Base-by-base conservation (phyloP, 768 basidiomycete species). In the Russula vinacea region DNA sequence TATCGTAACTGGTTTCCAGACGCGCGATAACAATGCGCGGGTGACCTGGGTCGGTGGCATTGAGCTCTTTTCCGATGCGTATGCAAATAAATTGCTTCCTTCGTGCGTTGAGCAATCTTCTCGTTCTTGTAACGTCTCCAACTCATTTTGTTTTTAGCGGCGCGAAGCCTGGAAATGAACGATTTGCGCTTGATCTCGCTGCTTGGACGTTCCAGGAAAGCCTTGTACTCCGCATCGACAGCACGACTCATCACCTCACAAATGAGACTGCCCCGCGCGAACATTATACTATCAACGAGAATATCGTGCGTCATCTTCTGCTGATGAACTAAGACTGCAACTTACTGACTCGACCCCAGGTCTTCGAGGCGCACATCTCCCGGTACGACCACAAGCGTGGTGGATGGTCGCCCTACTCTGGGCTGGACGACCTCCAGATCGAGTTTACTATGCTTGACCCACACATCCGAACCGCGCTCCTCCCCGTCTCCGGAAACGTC, bases 391-490 rank as follows among this genome's bases (percentile, higher is more conserved):
- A 85, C 24, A 73, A 73, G 62, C 76, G 78, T 10, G 29, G 29
- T 29, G 73, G 73, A 14, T 98, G 94, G 93, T 77, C 77, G 57
- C 88, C 92, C 0, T 87, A 86, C 73, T 85, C 87, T 16, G 83
- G 81, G 37, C 74, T 93, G 56, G 74, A 77, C 13, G 97, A 98
- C 73, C 73, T 98, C 33, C 96, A 98, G 70, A 80, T 98, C 56
- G 95, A 96, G 70, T 98, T 98, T 73, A 96, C 94, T 24, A 99
- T 99, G 97, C 85, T 99, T 45, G 97, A 99, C 74, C 97, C 97
- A 1, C 94, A 97, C 74, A 78, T 98, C 64, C 92, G 97, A 40
- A 92, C 87, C 16, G 77, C 88, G 8, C 81, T 99, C 10, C 78
- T 74, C 13, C 80, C 88, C 13, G 83, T 85, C 10, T 59, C 77